Evolutionary conservation across 192 early-diverging fungal genomes (phyloP), one percentile per base, ranked within the genome.

Genomic region (Coemansia sp.): DNA sequence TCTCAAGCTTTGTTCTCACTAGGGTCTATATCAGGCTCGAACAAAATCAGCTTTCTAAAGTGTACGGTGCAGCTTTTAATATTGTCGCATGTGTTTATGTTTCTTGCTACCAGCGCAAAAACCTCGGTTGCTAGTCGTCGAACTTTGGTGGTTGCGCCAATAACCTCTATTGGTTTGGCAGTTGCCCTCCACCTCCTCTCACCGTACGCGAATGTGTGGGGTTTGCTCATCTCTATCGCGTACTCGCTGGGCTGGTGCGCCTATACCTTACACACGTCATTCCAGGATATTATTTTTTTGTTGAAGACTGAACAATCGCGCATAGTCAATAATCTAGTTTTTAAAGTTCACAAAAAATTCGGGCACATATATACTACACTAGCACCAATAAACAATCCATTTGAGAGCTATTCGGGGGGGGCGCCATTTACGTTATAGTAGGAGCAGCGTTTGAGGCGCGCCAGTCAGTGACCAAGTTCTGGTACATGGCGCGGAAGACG

Each of bases 401-500:
- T 18, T 2, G 26, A 55, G 6, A 55, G 8, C 21, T 14, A 14
- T 5, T 5, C 20, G 6, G n/a, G n/a, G n/a, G n/a, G n/a, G n/a
- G 45, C 9, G 23, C 2, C 45, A 48, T 23, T 28, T 55, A 55
- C 3, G 52, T 13, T 33, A 55, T 8, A 55, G 52, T 55, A 55
- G 52, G 26, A 55, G 8, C 52, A 14, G 25, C 26, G 14, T 55
- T 55, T n/a, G 60, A 63, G 3, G 72, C 72, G 6, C 62, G 68
- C 77, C 77, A 80, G 73, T 80, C 77, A 28, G 69, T 75, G 61
- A 80, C 73, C 66, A 80, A 64, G 69, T 75, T 67, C 59, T 87
- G 84, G 68, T 93, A 93, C 85, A 90, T 85, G n/a, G 65, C 79
- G 63, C 90, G 84, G 82, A 98, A 98, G 47, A 85, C 59, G 60